Conservation (phyloP, 2,329 filamentous ascomycete species). For the Iodosphaeria phyllophila region DNA sequence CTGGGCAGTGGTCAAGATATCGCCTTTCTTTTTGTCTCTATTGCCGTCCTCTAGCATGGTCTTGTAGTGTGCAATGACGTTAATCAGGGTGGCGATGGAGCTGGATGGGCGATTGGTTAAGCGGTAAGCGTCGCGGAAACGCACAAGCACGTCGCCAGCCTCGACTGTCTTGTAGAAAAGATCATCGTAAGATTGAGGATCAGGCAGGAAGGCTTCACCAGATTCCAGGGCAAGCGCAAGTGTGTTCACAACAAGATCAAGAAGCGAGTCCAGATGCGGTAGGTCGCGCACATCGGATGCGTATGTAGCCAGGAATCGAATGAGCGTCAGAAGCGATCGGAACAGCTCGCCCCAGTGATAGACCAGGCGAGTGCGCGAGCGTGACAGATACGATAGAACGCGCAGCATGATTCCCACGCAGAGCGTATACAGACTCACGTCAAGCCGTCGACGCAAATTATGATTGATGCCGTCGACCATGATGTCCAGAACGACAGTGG, state of each 20-base stretch:
- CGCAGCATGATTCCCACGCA: constrained; percentile 68
- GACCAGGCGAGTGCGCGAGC: constrained; percentile 58
- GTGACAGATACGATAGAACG: constrained; percentile 66
- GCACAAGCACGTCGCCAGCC: constrained; percentile 61
- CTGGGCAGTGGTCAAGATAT: constrained; percentile 66
- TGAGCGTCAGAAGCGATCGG: constrained; percentile 68
- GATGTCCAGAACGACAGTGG: constrained; percentile 63
- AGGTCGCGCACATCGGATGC: constrained; percentile 54
- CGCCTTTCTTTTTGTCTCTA: constrained; percentile 41
- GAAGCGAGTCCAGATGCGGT: constrained; percentile 50
- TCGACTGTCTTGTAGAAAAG: constrained; percentile 98
- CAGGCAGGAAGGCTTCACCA: constrained; percentile 81
- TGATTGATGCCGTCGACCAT: constrained; percentile 87
- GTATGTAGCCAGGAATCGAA: constrained; percentile 83
- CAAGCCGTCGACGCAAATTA: constrained; percentile 71
- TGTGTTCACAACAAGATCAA: constrained; percentile 64
- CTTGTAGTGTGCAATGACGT: constrained; percentile 73
- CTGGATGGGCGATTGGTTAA: constrained; percentile 37
- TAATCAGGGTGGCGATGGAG: constrained; percentile 72
- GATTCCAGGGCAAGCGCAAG: constrained; percentile 68
- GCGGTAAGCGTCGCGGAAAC: constrained; percentile 64
- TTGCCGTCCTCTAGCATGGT: constrained; percentile 43
- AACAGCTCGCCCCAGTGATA: constrained; percentile 97
- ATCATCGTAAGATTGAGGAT: constrained; percentile 78
- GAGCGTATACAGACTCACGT: constrained; percentile 69